Evolutionary conservation across 192 early-diverging fungal genomes (phyloP).

Genomic region (Coemansia sp.): DNA sequence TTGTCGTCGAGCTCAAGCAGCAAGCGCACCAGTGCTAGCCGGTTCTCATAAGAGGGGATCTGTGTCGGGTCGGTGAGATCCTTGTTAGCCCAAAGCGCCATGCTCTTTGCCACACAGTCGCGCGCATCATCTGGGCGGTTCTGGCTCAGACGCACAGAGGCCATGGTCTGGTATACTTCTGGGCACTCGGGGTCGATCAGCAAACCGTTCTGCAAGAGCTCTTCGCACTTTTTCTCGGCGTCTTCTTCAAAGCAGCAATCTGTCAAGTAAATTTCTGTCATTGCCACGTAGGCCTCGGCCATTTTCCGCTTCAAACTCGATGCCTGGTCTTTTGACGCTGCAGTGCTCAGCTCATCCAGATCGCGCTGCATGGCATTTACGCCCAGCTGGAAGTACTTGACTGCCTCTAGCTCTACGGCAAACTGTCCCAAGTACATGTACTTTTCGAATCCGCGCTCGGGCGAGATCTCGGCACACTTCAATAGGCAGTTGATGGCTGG

Average conservation of each 20-base stretch:
- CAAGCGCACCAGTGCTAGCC: conserved; percentile 81
- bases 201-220: conserved; percentile 70
- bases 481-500: conserved; percentile 64
- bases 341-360: conserved; percentile 26
- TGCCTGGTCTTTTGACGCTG: conserved; percentile 33
- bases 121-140: conserved; percentile 79
- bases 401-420: conserved; percentile 66
- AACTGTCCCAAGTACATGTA: conserved; percentile 91
- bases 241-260: conserved; percentile 95
- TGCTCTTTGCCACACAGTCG: conserved; percentile 63
- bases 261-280: conserved; percentile 97
- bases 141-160: conserved; percentile 89
- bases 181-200: conserved; percentile 71
- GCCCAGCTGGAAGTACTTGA: conserved; percentile 72
- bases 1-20: conserved; percentile 83
- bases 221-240: conserved; percentile 85
- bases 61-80: conserved; percentile 49
- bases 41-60: conserved; percentile 81
- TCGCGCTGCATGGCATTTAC: conserved; percentile 68
- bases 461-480: conserved; percentile 63
- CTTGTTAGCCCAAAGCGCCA: conserved; percentile 73
- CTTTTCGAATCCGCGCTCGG: conserved; percentile 70
- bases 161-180: conserved; percentile 86
- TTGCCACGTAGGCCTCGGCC: conserved; percentile 85
- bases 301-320: conserved; percentile 65